Percentiles rank a stretch among this genome's conserved stretches.
Evolutionary conservation across 768 basidiomycete species (phyloP).

Genomic region (Trametes sanguinea): DNA sequence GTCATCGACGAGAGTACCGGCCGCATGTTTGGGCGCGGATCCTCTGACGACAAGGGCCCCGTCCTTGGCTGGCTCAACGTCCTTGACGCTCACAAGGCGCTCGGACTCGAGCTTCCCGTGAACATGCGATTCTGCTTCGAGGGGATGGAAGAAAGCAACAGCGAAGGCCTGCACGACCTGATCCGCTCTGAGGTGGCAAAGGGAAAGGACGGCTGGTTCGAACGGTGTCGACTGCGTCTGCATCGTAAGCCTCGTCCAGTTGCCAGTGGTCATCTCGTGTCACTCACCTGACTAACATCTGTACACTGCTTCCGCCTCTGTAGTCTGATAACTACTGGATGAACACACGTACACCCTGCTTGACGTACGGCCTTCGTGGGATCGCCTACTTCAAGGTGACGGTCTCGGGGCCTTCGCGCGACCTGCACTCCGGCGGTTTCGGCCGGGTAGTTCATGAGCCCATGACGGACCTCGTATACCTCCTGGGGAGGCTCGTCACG

Average conservation of each 20-base stretch:
- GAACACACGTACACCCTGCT: conserved; percentile 73
- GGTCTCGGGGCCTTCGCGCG: conserved; percentile 80
- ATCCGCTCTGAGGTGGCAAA: conserved; percentile 72
- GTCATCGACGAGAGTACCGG: conserved; percentile 52
- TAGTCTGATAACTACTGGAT: conserved; percentile 96
- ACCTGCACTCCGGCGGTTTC: conserved; percentile 90
- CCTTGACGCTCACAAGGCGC: conserved; percentile 76
- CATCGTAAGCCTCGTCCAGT: conserved; percentile 57
- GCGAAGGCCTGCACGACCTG: conserved; percentile 87
- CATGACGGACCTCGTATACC: conserved; percentile 86
- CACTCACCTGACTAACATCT: no score
- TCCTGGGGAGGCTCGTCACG: conserved; percentile 86
- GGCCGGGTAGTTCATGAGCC: conserved; percentile 85
- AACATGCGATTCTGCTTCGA: conserved; percentile 93
- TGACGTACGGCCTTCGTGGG: conserved; percentile 90
- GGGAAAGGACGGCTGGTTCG: conserved; percentile 72
- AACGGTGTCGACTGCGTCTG: conserved; percentile 91
- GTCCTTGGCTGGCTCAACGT: conserved; percentile 89
- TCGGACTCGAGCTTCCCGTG: conserved; percentile 74
- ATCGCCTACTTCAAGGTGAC: conserved; percentile 84
- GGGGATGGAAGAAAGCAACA: conserved; percentile 96
- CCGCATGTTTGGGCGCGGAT: conserved; percentile 81
- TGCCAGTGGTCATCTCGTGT: not conserved
- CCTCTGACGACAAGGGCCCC: conserved; percentile 91
- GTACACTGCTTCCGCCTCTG: not conserved